These are phyloP conservation scores for Penicillium sp. DNA, from an alignment of 2,329 filamentous ascomycete genomes.

Conservation along the genomic window DNA sequence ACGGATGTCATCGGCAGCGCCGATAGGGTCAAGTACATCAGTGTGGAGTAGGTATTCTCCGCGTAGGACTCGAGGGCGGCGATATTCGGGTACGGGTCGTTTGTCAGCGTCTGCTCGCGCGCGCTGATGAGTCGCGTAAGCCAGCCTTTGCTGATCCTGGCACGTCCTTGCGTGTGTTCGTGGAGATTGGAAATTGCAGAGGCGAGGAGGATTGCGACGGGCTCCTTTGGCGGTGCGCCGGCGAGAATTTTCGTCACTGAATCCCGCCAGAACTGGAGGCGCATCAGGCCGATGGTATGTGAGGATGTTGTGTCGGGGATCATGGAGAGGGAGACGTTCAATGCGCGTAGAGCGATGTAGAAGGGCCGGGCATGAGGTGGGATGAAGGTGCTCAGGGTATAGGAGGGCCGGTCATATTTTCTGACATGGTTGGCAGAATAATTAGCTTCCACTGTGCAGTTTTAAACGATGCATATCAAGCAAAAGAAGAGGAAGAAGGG, in stretches of 20 bases:
- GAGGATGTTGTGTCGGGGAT: slow-evolving; percentile 88
- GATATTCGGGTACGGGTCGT: slow-evolving; percentile 73
- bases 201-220: slow-evolving; percentile 79
- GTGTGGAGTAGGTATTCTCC: slow-evolving; percentile 88
- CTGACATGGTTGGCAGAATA: slow-evolving; percentile 45
- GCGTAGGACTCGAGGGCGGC: slow-evolving; percentile 79
- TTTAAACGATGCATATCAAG: not conserved
- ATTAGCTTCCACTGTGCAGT: not conserved
- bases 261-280: slow-evolving; percentile 94
- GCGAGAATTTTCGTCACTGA: slow-evolving; percentile 74
- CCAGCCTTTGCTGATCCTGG: slow-evolving; percentile 66
- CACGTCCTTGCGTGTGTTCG: slow-evolving; percentile 46
- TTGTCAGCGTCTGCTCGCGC: slow-evolving; percentile 77
- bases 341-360: slow-evolving; percentile 83
- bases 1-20: slow-evolving; percentile 75
- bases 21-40: slow-evolving; percentile 13
- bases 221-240: slow-evolving; percentile 79
- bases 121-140: slow-evolving; percentile 73
- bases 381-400: slow-evolving; percentile 80
- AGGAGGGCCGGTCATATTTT: slow-evolving; percentile 84
- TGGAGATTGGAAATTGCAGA: slow-evolving; percentile 63
- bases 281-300: slow-evolving; percentile 79
- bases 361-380: slow-evolving; percentile 71
- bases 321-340: slow-evolving; percentile 88
- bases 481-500: not conserved